Conservation (phyloP, 2,329 filamentous ascomycete species). For the Tolypocladium tundrense region DNA sequence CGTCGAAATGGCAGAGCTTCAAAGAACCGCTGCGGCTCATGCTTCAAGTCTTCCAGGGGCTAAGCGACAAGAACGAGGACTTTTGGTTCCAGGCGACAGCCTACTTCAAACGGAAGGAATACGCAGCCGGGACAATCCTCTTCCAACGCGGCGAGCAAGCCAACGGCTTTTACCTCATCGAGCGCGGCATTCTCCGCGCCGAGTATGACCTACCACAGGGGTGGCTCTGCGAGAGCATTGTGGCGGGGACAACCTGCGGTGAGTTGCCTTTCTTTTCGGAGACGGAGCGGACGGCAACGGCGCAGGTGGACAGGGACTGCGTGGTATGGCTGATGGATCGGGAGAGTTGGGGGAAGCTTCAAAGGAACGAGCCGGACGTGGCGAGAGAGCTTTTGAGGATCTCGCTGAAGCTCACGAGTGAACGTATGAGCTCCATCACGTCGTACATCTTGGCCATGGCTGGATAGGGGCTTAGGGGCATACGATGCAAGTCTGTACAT, state of each 20-base stretch:
- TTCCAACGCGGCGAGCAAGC: constrained; percentile 70
- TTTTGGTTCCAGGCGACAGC: constrained; percentile 79
- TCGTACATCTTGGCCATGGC: constrained; percentile 42
- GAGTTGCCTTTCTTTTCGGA: constrained; percentile 95
- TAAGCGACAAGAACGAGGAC: constrained; percentile 80
- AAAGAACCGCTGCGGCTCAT: constrained; percentile 85
- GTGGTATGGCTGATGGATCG: constrained; percentile 73
- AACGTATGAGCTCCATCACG: constrained; percentile 71
- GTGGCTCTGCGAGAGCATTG: constrained; percentile 78
- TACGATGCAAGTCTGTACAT: not conserved
- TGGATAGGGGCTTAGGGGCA: constrained; percentile 18
- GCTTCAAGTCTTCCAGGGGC: constrained; percentile 86
- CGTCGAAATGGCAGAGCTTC: constrained; percentile 71
- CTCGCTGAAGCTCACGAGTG: constrained; percentile 85
- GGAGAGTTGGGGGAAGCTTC: constrained; percentile 62
- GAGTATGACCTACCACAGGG: constrained; percentile 91
- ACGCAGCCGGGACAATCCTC: constrained; percentile 58
- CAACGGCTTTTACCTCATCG: constrained; percentile 80
- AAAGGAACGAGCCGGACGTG: constrained; percentile 63
- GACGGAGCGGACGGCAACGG: constrained; percentile 77
- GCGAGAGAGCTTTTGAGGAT: constrained; percentile 77
- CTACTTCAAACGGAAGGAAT: constrained; percentile 65
- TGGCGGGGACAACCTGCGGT: constrained; percentile 88
- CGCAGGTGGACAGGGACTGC: constrained; percentile 70
- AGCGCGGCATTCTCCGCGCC: constrained; percentile 77